Conservation (phyloP, 2,329 filamentous ascomycete genomes). For the Fusarium nurragi region DNA sequence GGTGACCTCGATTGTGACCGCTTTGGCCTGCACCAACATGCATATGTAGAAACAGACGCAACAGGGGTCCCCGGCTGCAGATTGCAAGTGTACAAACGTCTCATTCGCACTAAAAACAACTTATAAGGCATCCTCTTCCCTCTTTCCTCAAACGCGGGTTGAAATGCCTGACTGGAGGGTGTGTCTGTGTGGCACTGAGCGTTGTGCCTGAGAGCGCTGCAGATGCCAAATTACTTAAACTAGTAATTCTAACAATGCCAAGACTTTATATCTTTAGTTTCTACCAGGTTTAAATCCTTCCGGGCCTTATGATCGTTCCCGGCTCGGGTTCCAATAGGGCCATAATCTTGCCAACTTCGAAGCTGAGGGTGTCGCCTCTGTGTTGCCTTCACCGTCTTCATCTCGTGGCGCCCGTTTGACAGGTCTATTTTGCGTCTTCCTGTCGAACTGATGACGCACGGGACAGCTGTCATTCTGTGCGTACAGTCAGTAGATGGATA, state of each 20-base stretch:
- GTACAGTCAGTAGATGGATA: background rate
- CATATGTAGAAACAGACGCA: background rate
- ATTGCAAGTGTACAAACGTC: slow-evolving; percentile 1
- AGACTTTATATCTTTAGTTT: too few species aligned
- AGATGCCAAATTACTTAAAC: background rate
- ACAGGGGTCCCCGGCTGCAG: background rate
- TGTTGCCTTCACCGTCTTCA: background rate
- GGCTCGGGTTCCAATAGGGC: background rate
- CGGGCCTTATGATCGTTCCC: background rate
- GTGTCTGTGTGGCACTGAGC: background rate
- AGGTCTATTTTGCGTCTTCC: background rate
- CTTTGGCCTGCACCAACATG: slow-evolving; percentile 5
- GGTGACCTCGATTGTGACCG: background rate
- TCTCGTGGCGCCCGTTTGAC: background rate
- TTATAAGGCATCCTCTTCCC: background rate
- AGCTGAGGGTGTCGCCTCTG: background rate
- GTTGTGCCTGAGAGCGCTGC: background rate
- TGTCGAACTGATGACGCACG: background rate
- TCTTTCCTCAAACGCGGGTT: background rate
- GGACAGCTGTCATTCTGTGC: background rate
- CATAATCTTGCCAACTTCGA: background rate
- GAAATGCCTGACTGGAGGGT: background rate
- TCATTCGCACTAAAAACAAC: background rate
- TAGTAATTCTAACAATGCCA: background rate
- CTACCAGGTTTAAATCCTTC: background rate